Evolutionary conservation across 108 stramenopile species (phyloP).

Genomic region (Parietichytrium sp.): DNA sequence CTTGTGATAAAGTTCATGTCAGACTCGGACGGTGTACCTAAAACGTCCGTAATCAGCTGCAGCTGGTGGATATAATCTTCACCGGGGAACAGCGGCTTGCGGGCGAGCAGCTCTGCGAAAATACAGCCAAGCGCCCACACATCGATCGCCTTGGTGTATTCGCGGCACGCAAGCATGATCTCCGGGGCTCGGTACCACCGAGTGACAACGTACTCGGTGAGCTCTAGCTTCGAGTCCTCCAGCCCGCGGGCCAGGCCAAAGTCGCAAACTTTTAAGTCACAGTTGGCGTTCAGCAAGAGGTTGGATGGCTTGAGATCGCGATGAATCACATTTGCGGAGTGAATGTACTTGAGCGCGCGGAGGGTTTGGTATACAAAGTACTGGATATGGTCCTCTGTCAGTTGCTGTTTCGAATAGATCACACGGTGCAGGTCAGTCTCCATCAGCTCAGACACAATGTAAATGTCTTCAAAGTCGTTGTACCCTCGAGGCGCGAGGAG

Average conservation of each 20-base stretch:
- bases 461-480: constrained; percentile 83
- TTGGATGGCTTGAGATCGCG: constrained; percentile 63
- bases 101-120: constrained; percentile 56
- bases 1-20: constrained; percentile 90
- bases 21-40: constrained; percentile 72
- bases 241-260: constrained; percentile 61
- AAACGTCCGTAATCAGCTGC: constrained; percentile 38
- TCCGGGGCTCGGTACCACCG: constrained; percentile 74
- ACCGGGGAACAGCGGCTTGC: constrained; percentile 66
- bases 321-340: constrained; percentile 65
- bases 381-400: constrained; percentile 60
- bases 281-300: constrained; percentile 64
- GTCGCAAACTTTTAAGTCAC: constrained; percentile 65
- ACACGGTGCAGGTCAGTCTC: constrained; percentile 66
- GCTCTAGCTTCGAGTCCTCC: constrained; percentile 20
- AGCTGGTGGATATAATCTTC: constrained; percentile 64
- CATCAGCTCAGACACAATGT: constrained; percentile 65
- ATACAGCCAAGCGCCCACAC: constrained; percentile 60
- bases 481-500: constrained; percentile 60
- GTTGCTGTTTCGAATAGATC: constrained; percentile 57
- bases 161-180: constrained; percentile 66
- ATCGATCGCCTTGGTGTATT: constrained; percentile 58
- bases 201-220: constrained; percentile 71
- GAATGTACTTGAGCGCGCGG: constrained; percentile 59
- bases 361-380: constrained; percentile 67